Base-by-base conservation (phyloP, 805 yeast genomes). In the Metschnikowia sp. region DNA sequence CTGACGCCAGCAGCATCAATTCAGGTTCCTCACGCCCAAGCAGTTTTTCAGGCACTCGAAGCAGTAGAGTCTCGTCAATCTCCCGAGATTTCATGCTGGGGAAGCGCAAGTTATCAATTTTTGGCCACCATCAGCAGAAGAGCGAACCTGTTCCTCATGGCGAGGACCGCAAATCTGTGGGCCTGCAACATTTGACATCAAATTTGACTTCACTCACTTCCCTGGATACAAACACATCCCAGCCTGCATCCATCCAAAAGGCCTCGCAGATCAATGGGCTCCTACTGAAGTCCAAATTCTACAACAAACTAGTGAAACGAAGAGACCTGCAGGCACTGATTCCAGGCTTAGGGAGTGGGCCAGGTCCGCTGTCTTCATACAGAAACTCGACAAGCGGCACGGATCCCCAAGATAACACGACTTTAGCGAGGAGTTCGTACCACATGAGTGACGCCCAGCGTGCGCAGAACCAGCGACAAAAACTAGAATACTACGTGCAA, bases 401-500 rank as follows among this genome's bases (percentile, higher is more conserved):
- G 26, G 55, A 55, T 10, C 47, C 45, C 11, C 59, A 55, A 18
- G 58, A 42, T 12, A 11, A 34, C 12, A n/a, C 32, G 6, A 28
- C 11, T 11, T n/a, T 11, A 10, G 26, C 19, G 30, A 12, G 19
- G 15, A 22, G 26, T 22, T 15, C 36, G 10, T 34, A 34, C 36
- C 11, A 13, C 22, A 26, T 29, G 4, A 33, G 32, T 4, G 42
- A 37, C 8, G 12, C 45, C 1, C 72, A 66, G 45, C 57, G 53
- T 29, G 54, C 56, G 29, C 75, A 70, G 32, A 66, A 62, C 44
- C 66, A 63, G 45, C 58, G 56, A 43, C 52, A 51, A 22, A 72
- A 70, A 49, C 60, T 60, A 44, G 71, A 66, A 13, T 72, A 70
- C 52, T 72, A 70, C 50, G 30, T 53, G 6, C 70, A 69, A 48